Base-by-base conservation (phyloP, 2,329 filamentous ascomycete species). In the Fusarium falciforme region DNA sequence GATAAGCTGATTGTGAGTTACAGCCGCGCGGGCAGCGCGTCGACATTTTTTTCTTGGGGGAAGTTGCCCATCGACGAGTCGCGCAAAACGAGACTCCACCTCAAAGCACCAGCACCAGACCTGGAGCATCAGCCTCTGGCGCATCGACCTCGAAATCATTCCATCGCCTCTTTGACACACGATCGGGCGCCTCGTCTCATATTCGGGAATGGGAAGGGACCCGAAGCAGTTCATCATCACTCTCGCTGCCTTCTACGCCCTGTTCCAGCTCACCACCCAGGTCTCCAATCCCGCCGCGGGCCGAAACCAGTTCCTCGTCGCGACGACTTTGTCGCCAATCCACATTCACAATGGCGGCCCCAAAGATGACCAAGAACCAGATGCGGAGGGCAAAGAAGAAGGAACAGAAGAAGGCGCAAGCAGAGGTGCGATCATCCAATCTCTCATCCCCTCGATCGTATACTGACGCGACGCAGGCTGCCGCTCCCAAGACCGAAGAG, bases 311-410 rank as follows among this genome's bases (percentile, higher is more conserved):
- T 74, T 74, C 33, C 66, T 78, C 61, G 75, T 73, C 74, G 72
- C 75, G 74, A 76, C 66, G 68, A 71, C 77, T 68, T 68, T 63
- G 71, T 77, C 79, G 74, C 76, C 73, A 64, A 68, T 47, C 67
- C 67, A 74, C 16, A 61, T 61, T 77, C 79, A 86, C 82, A 80
- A 92, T 92, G 90, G 90, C 89, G 79, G 83, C 86, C 75, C 83
- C 88, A 76, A 97, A 96, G 86, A 91, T 93, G 87, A 95, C 93
- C 82, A 98, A 98, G 87, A 98, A 98, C 84, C 94, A 97, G 85
- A 92, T 95, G 87, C 91, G 95, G 82, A 92, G 96, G 82, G 93
- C 94, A 58, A 95, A 96, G 87, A 98, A 96, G 90, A 98, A 98
- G 91, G 93, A 94, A 79, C 91, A 94, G 81, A 97, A 97, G 86